These are phyloP conservation scores for Trichoderma pleuroti DNA, from an alignment of 2,329 filamentous ascomycete species.

Conservation along the genomic window DNA sequence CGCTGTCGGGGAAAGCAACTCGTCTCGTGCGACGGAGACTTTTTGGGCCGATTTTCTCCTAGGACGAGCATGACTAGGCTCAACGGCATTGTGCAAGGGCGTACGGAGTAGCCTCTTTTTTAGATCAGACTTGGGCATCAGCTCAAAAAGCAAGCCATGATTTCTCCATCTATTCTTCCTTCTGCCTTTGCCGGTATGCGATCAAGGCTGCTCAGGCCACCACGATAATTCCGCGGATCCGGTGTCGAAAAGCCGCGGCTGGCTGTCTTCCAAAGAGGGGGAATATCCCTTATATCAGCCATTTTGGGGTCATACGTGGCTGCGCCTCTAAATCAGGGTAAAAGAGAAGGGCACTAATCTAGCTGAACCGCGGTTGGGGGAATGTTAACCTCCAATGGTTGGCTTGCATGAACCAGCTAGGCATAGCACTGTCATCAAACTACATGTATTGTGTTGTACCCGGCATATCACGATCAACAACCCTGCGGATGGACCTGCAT, in stretches of 20 bases:
- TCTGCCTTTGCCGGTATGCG: background rate
- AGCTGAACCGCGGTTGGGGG: background rate
- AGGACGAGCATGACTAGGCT: background rate
- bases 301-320: background rate
- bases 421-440: background rate
- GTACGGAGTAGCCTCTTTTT: background rate
- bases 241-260: background rate
- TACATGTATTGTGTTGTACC: background rate
- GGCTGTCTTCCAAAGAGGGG: background rate
- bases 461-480: background rate
- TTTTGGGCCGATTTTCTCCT: background rate
- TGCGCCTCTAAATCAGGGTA: background rate
- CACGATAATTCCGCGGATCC: background rate
- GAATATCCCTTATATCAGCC: background rate
- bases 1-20: background rate
- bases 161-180: background rate
- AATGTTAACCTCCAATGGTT: background rate
- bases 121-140: background rate
- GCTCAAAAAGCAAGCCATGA: background rate
- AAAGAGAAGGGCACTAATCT: background rate
- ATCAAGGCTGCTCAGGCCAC: background rate
- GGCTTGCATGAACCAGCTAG: background rate
- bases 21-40: background rate
- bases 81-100: background rate
- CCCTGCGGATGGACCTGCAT: background rate